phyloP scores from a whole-genome alignment of 169 alveolate species.

The Plasmodium chabaudi region DNA sequence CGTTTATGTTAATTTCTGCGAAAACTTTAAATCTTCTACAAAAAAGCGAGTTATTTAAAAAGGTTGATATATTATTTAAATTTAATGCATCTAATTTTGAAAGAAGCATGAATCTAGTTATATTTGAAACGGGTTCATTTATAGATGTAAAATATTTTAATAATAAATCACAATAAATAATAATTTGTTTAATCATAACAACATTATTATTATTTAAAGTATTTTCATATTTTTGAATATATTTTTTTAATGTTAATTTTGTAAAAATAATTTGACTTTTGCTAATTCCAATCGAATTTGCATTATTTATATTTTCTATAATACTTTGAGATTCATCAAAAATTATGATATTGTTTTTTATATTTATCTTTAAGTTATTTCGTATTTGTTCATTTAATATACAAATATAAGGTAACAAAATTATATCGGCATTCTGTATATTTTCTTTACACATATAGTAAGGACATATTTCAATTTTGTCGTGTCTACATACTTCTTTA shows the following conservation, averaged over 20 bases:
- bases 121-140: slow-evolving; percentile 11
- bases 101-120: slow-evolving; percentile 15
- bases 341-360: slow-evolving; percentile 75
- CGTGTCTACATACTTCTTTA: slow-evolving; percentile 37
- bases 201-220: slow-evolving; percentile 34
- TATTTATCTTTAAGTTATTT: slow-evolving; percentile 73
- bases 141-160: slow-evolving; percentile 7
- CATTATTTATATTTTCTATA: slow-evolving; percentile 45
- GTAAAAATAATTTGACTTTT: slow-evolving; percentile 31
- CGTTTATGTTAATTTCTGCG: slow-evolving; percentile 29
- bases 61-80: slow-evolving; percentile 42
- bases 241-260: slow-evolving; percentile 21
- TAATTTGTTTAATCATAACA: slow-evolving; percentile 43
- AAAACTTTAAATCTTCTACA: slow-evolving; percentile 76
- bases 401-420: slow-evolving; percentile 84
- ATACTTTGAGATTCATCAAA: slow-evolving; percentile 90
- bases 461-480: slow-evolving; percentile 73
- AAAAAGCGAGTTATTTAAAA: slow-evolving; percentile 54
- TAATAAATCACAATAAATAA: slow-evolving; percentile 33
- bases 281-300: slow-evolving; percentile 18
- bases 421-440: slow-evolving; percentile 80
- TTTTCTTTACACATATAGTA: slow-evolving; percentile 82
- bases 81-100: slow-evolving; percentile 75
- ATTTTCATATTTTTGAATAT: slow-evolving; percentile 22
- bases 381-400: slow-evolving; percentile 81